Percentiles rank a stretch among this genome's conserved stretches.
Conservation (phyloP, 129 eudicot species). For the Escallonia herrerae region DNA sequence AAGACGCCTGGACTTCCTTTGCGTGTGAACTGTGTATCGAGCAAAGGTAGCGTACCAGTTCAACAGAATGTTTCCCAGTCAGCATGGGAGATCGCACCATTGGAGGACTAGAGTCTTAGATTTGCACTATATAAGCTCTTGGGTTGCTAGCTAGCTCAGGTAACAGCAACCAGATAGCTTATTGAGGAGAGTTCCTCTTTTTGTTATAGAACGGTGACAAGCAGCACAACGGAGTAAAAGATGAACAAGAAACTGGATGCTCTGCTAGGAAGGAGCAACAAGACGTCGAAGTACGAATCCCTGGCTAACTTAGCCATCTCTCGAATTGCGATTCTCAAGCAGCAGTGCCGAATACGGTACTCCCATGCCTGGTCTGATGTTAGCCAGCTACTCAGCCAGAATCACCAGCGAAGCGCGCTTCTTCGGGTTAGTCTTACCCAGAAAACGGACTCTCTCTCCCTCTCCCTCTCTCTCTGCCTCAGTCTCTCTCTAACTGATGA, state of each 20-base stretch:
- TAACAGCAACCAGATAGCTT: too few species aligned
- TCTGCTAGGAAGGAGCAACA: slow-evolving; percentile 8
- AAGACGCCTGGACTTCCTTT: too few species aligned
- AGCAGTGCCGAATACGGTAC: slow-evolving; percentile 6
- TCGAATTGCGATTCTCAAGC: slow-evolving; percentile 10
- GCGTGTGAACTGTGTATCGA: too few species aligned
- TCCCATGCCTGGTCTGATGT: slow-evolving; percentile 11
- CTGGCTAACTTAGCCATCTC: background rate
- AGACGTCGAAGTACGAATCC: slow-evolving; percentile 4
- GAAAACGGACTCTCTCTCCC: background rate
- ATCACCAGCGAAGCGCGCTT: slow-evolving; percentile 12
- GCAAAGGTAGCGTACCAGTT: too few species aligned
- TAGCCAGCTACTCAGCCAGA: slow-evolving; percentile 16
- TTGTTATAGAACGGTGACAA: background rate
- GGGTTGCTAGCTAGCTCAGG: too few species aligned
- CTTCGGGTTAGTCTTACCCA: slow-evolving; percentile 7
- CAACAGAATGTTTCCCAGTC: too few species aligned
- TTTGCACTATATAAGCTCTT: too few species aligned
- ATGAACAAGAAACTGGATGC: background rate
- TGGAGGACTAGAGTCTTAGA: too few species aligned
- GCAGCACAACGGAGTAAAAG: background rate
- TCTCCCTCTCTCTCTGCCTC: background rate
- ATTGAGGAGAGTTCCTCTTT: too few species aligned
- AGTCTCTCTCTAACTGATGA: background rate
- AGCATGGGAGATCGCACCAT: too few species aligned